Evolutionary conservation across 164 flowering plant species (phyloP), one percentile per base, ranked within the genome.

Genomic region (Berberis vulgaris): DNA sequence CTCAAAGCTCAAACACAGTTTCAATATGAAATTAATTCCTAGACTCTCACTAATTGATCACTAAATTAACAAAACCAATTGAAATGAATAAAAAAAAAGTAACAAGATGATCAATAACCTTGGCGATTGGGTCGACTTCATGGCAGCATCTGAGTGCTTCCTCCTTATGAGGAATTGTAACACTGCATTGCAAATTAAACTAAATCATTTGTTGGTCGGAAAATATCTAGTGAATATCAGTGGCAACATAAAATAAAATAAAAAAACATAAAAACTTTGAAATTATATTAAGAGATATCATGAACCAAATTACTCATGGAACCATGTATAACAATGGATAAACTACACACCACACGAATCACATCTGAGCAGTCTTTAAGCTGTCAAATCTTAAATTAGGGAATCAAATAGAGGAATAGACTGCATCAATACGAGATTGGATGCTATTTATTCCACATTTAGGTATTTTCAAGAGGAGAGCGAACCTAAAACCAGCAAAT

Each of bases 91-190:
- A 26, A 26, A 26, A 26, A 26, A 26, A 26, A 26, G 11, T 3
- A 39, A 62, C 57, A 5, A 58, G 49, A 57, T 42, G 6, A 67
- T 65, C 43, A 64, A 47, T 65, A 79, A 94, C 99, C 97, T 86
- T 83, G 39, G 97, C 99, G 62, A 83, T 68, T 45, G 99, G 93
- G 74, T 91, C 86, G 55, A 91, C 84, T 74, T 89, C 96, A 78
- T 91, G 96, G 73, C 88, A 86, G 75, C 88, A 82, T 65, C 77
- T 68, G 61, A 84, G 74, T 41, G 90, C 96, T 46, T 73, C 91
- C 75, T 94, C 97, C 76, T 94, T 94, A 80, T 94, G 96, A 58
- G 96, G 99, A 78, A 94, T 91, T 60, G 96, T 87, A 68, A 82
- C 78, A 71, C 97, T 94, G 95, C 73, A 71, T 58, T 49, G 26